Percentiles rank a stretch among this genome's conserved stretches.
Conservation (phyloP, 2,329 filamentous ascomycete genomes). For the Bisporella sp. region DNA sequence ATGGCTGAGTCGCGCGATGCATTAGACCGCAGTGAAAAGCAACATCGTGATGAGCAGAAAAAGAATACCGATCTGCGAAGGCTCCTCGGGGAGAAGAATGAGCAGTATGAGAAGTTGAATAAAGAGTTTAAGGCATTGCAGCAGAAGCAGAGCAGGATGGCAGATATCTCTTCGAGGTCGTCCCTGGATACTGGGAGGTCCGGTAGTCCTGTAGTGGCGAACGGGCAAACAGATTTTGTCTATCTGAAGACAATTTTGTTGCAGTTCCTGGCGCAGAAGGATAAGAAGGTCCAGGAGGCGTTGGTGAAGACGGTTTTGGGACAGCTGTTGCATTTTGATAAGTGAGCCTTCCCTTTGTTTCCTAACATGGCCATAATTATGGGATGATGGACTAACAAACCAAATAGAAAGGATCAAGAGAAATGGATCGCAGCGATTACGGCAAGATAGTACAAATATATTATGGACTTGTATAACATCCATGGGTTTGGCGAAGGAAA, state of each 20-base stretch:
- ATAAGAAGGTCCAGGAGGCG: slow-evolving; percentile 68
- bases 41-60: slow-evolving; percentile 76
- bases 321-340: slow-evolving; percentile 70
- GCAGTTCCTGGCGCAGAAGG: slow-evolving; percentile 75
- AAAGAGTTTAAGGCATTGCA: slow-evolving; percentile 55
- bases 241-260: slow-evolving; percentile 78
- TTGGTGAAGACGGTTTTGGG: slow-evolving; percentile 66
- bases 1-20: slow-evolving; percentile 73
- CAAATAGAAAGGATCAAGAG: slow-evolving; percentile 63
- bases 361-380: slow-evolving; percentile 3
- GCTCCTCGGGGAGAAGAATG: slow-evolving; percentile 70
- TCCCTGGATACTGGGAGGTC: slow-evolving; percentile 29
- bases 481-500: too few species aligned
- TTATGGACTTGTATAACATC: too few species aligned
- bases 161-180: slow-evolving; percentile 22
- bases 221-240: slow-evolving; percentile 29
- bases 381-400: slow-evolving; percentile 2
- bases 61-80: slow-evolving; percentile 70
- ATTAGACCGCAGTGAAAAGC: slow-evolving; percentile 80
- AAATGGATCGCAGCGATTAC: slow-evolving; percentile 74
- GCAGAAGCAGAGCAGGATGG: slow-evolving; percentile 30
- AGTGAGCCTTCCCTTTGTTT: slow-evolving; percentile 41
- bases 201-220: slow-evolving; percentile 15
- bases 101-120: slow-evolving; percentile 71
- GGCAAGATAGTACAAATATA: too few species aligned